These are phyloP conservation scores for Helicostylum pulchrum DNA, from an alignment of 192 early-diverging fungal genomes.

Conservation along the genomic window DNA sequence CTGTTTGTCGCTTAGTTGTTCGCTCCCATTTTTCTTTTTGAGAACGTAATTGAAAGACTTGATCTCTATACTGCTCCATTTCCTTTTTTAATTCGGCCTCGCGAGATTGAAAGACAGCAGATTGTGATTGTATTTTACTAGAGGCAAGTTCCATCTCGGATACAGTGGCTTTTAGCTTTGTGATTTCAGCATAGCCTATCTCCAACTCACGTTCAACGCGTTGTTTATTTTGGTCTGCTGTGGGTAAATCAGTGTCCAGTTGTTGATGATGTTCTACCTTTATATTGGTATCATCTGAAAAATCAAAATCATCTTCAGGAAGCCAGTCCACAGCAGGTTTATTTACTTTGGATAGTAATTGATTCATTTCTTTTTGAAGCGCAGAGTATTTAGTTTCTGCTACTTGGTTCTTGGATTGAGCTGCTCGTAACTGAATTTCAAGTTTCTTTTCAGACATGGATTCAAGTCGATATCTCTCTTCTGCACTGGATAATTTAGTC, in stretches of 20 bases:
- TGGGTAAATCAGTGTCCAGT: constrained; percentile 7
- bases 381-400: constrained; percentile 11
- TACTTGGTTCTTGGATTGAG: constrained; percentile 12
- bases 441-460: constrained; percentile 24
- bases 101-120: constrained; percentile 3
- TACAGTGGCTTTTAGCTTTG: constrained; percentile 9
- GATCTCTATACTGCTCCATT: constrained; percentile 28
- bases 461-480: constrained; percentile 27
- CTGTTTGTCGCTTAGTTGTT: constrained; percentile 37
- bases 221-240: constrained; percentile 3
- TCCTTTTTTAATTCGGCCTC: constrained; percentile 31
- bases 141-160: constrained; percentile 33
- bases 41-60: constrained; percentile 15
- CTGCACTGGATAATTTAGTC: constrained; percentile 35
- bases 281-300: constrained; percentile 11
- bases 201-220: constrained; percentile 5
- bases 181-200: neutral
- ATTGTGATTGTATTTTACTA: constrained; percentile 24
- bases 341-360: neutral
- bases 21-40: constrained; percentile 41
- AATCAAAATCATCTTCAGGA: constrained; percentile 6
- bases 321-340: constrained; percentile 3
- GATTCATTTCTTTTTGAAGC: constrained; percentile 4
- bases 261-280: neutral
- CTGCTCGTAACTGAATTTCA: constrained; percentile 26